Conservation (phyloP, 371 early-diverging fungal genomes). For the Mucor mucedo region DNA sequence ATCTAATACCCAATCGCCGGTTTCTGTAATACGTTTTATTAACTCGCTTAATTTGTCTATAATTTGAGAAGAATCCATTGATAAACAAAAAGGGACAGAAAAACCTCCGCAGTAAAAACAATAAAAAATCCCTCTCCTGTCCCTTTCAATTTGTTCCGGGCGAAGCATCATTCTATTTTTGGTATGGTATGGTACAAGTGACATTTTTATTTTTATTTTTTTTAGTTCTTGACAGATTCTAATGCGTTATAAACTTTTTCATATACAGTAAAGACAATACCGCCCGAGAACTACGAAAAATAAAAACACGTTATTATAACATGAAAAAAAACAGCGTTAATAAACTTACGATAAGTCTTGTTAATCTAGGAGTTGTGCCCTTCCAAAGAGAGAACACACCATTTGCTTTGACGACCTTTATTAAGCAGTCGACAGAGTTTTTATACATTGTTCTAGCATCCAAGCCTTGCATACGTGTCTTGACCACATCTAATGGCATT, state of each 20-base stretch:
- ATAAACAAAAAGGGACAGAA: conserved; percentile 11
- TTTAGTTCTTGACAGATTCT: conserved; percentile 20
- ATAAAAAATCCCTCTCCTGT: too few relatives aligned
- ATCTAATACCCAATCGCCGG: conserved; percentile 50
- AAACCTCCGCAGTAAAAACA: conserved; percentile 24
- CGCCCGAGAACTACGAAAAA: conserved; percentile 80
- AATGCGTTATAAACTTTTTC: conserved; percentile 70
- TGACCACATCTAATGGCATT: conserved; percentile 94
- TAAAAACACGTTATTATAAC: background rate
- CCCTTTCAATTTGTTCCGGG: background rate
- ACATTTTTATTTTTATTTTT: background rate
- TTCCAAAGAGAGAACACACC: conserved; percentile 89
- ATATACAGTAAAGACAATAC: conserved; percentile 92
- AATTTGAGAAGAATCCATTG: conserved; percentile 32
- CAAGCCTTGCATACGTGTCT: conserved; percentile 92
- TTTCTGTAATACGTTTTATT: conserved; percentile 46
- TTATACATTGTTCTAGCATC: conserved; percentile 71
- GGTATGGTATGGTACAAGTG: background rate
- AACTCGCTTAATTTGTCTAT: conserved; percentile 26
- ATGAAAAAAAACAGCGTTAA: background rate
- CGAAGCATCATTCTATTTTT: background rate
- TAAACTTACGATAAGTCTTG: conserved; percentile 79
- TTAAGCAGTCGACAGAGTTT: conserved; percentile 75
- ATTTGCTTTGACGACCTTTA: conserved; percentile 73
- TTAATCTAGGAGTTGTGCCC: conserved; percentile 90